A percentile compares a stretch with the other conserved stretches of the same genome.
These are phyloP conservation scores for Eutrema heterophyllum DNA, from an alignment of 345 rosid genomes.

Conservation along the genomic window DNA sequence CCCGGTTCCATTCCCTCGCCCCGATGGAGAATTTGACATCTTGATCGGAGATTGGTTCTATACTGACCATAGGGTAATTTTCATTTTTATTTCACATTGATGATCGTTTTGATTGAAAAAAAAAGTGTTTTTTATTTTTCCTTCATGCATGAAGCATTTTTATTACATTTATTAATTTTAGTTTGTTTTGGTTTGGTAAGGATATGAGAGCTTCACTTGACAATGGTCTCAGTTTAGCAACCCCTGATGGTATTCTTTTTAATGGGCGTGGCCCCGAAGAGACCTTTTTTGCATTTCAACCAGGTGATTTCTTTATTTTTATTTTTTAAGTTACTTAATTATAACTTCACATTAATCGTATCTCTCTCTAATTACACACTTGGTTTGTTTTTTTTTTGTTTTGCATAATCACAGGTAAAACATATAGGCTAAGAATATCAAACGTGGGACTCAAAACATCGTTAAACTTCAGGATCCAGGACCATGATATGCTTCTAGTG, in stretches of 20 bases:
- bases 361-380: background rate
- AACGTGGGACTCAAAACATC: slow-evolving; percentile 27
- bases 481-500: slow-evolving; percentile 34
- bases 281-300: slow-evolving; percentile 24
- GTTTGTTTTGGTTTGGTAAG: slow-evolving; percentile 9
- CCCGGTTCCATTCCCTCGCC: slow-evolving; percentile 50
- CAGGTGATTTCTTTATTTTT: background rate
- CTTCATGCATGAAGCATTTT: background rate
- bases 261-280: slow-evolving; percentile 32
- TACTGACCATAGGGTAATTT: slow-evolving; percentile 37
- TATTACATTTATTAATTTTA: background rate
- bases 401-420: slow-evolving; percentile 18
- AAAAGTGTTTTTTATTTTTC: background rate
- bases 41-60: slow-evolving; percentile 75
- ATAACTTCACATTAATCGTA: background rate
- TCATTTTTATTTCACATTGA: background rate
- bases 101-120: background rate
- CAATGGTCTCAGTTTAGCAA: slow-evolving; percentile 18
- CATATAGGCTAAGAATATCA: slow-evolving; percentile 36
- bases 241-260: slow-evolving; percentile 27
- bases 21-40: slow-evolving; percentile 61
- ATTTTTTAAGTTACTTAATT: background rate
- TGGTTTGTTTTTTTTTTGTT: background rate
- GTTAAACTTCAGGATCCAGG: slow-evolving; percentile 34
- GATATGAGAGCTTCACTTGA: slow-evolving; percentile 34